Conservation (phyloP, 2,329 filamentous ascomycete species). For the Fusarium anguioides region DNA sequence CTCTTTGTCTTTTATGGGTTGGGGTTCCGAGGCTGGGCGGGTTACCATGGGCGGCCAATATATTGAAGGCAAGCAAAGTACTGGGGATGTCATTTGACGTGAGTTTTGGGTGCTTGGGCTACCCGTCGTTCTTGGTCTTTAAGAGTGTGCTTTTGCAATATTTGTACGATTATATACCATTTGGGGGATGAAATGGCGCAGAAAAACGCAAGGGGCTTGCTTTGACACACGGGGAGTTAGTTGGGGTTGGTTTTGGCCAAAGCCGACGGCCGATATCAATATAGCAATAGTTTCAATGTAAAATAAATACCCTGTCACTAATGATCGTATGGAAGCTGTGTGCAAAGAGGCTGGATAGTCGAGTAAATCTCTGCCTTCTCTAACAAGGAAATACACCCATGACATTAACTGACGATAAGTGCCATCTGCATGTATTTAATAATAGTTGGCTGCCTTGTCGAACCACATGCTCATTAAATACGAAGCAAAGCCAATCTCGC, state of each 20-base stretch:
- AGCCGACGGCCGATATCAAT: conserved; percentile 11
- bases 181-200: conserved; percentile 31
- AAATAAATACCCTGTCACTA: background rate
- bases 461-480: background rate
- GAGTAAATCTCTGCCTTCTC: too few species aligned
- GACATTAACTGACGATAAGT: too few species aligned
- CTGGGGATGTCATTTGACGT: background rate
- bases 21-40: conserved; percentile 8
- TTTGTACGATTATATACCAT: conserved; percentile 42
- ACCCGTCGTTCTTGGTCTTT: conserved; percentile 16
- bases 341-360: too few species aligned
- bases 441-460: too few species aligned
- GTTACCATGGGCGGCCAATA: conserved; percentile 1
- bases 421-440: too few species aligned
- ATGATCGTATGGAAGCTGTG: too few species aligned
- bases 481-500: too few species aligned
- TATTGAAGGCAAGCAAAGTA: conserved; percentile 7
- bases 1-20: conserved; percentile 16
- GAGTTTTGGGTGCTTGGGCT: conserved; percentile 3
- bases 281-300: conserved; percentile 12
- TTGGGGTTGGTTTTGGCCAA: conserved; percentile 19
- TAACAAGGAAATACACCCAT: too few species aligned
- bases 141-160: conserved; percentile 5
- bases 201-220: conserved; percentile 33
- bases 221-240: conserved; percentile 26